Base-by-base conservation (phyloP, 2,329 filamentous ascomycete genomes). In the Cercospora berteroae region DNA sequence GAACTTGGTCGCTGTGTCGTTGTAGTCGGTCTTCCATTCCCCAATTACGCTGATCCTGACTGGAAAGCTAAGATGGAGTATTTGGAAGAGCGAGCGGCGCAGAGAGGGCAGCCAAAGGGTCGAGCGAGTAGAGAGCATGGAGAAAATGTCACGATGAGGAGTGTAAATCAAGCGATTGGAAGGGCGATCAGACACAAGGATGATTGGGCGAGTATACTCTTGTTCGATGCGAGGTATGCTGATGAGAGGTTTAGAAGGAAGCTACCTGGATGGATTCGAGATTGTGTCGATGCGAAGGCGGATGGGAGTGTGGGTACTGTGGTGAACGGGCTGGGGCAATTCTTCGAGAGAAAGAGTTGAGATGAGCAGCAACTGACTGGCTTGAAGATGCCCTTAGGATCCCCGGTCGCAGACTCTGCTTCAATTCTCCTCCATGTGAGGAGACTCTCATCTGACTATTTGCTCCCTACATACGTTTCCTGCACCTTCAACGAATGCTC, bases 151-250 rank as follows among this genome's bases (percentile, higher is more conserved):
- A 97, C 94, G 78, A 97, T 99, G 94, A 86, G 95, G 44, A 93
- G 94, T 4, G 95, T 99, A 4, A 99, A 99, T 78, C 95, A 99
- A 82, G 95, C 92, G 76, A 94, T 99, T 72, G 95, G 95, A 0
- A 85, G 95, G 67, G 95, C 93, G 1, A 97, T 99, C 74, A 85
- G 95, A 57, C 95, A 99, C 77, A 86, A 86, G 64, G 88, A 87
- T 25, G 95, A 99, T 80, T 98, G 96, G 80, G 95, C 95, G 4
- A 89, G 91, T 16, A 97, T 99, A 70, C 81, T 97, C 65, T 85
- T 99, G 76, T 82, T 95, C 36, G 95, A 99, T 79, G 84, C 86
- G 70, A 84, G 95, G 61, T 99, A 95, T 79, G 86, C 84, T n/a
- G 87, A 85, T 29, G 83, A 88, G 59, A 85, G 90, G 63, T 93